phyloP scores from a whole-genome alignment of 1,139 yeast genomes.

The Pichia norvegensis region DNA sequence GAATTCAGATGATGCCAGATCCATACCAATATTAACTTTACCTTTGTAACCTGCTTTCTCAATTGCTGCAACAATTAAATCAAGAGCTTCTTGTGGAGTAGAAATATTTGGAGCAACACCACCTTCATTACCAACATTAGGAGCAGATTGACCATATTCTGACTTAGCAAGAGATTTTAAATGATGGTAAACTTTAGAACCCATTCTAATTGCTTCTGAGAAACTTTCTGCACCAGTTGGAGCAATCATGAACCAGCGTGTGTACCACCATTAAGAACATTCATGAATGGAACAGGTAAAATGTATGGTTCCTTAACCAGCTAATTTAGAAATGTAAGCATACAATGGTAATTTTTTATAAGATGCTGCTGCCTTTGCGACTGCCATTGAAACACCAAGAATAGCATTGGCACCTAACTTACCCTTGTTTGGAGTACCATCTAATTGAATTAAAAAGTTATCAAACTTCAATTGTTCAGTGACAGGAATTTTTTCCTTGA shows the following conservation, averaged over 20 bases:
- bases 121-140: slow-evolving; percentile 99
- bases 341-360: slow-evolving; percentile 81
- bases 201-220: slow-evolving; percentile 90
- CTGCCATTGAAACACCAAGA: slow-evolving; percentile 90
- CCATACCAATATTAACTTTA: slow-evolving; percentile 82
- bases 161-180: slow-evolving; percentile 85
- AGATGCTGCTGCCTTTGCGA: slow-evolving; percentile 92
- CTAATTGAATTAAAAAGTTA: slow-evolving; percentile 66
- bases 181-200: slow-evolving; percentile 93
- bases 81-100: slow-evolving; percentile 91
- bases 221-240: slow-evolving; percentile 83
- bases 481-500: slow-evolving; percentile 66
- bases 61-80: slow-evolving; percentile 81
- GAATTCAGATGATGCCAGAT: slow-evolving; percentile 95
- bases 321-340: slow-evolving; percentile 70
- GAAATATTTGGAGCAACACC: slow-evolving; percentile 97
- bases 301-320: slow-evolving; percentile 66
- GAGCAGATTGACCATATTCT: slow-evolving; percentile 93
- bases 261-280: slow-evolving; percentile 97
- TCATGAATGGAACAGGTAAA: slow-evolving; percentile 93
- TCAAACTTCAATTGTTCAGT: slow-evolving; percentile 74
- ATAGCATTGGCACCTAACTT: slow-evolving; percentile 95
- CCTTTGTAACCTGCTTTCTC: slow-evolving; percentile 91
- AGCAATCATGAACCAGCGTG: slow-evolving; percentile 99
- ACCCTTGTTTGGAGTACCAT: slow-evolving; percentile 91